Conservation (phyloP, 805 yeast genomes). For the Hanseniaspora valbyensis region DNA sequence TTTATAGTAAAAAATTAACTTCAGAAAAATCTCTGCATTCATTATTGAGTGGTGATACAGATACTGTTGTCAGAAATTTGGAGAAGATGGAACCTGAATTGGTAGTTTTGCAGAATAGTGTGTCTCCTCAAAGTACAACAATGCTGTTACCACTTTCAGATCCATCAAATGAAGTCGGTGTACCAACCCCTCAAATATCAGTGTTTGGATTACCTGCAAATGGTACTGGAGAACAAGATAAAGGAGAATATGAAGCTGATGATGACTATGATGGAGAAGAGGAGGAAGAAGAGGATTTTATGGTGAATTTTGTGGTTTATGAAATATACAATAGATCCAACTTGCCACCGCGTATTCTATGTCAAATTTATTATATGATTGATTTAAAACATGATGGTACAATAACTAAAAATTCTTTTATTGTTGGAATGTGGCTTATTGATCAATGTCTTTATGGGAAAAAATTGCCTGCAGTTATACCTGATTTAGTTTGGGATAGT, state of each 20-base stretch:
- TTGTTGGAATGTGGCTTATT: slow-evolving; percentile 96
- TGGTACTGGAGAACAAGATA: too few relatives aligned
- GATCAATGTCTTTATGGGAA: slow-evolving; percentile 94
- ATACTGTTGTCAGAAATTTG: too few relatives aligned
- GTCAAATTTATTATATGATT: slow-evolving; percentile 61
- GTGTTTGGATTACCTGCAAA: too few relatives aligned
- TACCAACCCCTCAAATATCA: too few relatives aligned
- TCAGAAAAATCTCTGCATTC: too few relatives aligned
- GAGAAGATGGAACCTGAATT: too few relatives aligned
- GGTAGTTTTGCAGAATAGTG: too few relatives aligned
- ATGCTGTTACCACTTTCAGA: too few relatives aligned
- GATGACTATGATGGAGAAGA: slow-evolving; percentile 21
- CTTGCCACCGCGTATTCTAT: slow-evolving; percentile 50
- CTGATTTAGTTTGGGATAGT: slow-evolving; percentile 68
- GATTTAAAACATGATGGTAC: slow-evolving; percentile 60
- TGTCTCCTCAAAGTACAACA: too few relatives aligned
- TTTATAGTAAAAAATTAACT: not conserved
- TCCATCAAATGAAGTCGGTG: too few relatives aligned
- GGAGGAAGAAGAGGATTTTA: slow-evolving; percentile 28
- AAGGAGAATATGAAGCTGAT: too few relatives aligned
- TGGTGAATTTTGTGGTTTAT: slow-evolving; percentile 45
- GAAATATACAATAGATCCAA: slow-evolving; percentile 73
- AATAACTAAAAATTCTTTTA: slow-evolving; percentile 65
- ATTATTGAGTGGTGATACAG: too few relatives aligned
- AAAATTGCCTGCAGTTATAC: slow-evolving; percentile 65